Base-by-base conservation (phyloP, 345 rosid species). In the Streptanthus diversifolius region DNA sequence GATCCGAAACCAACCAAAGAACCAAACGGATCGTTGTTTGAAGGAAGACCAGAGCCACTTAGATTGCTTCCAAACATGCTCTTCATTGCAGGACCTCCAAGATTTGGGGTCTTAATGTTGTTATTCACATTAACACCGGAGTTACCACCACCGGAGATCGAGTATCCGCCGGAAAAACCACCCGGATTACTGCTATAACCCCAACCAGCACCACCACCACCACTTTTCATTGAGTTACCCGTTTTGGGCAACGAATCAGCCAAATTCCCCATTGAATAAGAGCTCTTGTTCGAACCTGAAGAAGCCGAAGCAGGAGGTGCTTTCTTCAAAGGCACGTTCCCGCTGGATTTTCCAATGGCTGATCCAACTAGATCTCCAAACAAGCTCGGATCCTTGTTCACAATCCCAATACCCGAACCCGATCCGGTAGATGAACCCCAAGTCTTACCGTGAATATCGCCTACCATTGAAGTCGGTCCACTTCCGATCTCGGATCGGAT, bases 291-390 rank as follows among this genome's bases (percentile, higher is more conserved):
- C 5, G 80, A 65, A 40, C 25, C 68, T 22, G 76, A n/a, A n/a
- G n/a, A 68, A 59, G 70, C 78, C 2, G 83, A 63, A n/a, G 80
- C 30, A n/a, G 91, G 83, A 2, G 76, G 60, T 0, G 82, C 82
- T 66, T 82, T 84, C 60, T 91, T 95, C 85, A 91, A 79, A 56
- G 97, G 97, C 58, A 76, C 92, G 82, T 84, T 88, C 43, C 80
- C 72, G 65, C 65, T 83, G 19, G 73, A 43, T 63, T 80, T 84
- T 3, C 92, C 99, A 22, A 95, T 71, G 15, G 95, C 96, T 47
- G 98, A 95, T 63, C 82, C 80, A 7, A 95, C 83, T 71, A 95
- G 87, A 87, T 95, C 98, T 35, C 88, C 96, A 55, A 93, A 93
- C 83, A 91, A 83, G 68, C 84, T 84, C 0, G 96, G 88, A 45